Conservation (phyloP, 2,329 filamentous ascomycete species). For the Madurella mycetomatis region DNA sequence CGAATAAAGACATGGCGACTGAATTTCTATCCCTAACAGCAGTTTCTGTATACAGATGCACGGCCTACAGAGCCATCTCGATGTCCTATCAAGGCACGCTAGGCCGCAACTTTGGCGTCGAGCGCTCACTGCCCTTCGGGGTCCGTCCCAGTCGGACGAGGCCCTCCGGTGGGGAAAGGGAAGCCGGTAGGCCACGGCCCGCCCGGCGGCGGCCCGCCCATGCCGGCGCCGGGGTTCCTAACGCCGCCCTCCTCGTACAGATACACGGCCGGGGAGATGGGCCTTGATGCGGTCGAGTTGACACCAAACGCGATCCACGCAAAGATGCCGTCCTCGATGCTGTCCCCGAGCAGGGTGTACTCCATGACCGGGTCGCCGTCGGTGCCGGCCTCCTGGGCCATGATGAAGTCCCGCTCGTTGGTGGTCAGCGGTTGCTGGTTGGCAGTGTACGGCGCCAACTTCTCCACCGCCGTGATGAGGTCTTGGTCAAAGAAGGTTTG, state of each 20-base stretch:
- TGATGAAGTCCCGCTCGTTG: slow-evolving; percentile 30
- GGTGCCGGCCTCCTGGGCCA: slow-evolving; percentile 26
- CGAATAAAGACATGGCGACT: too few species aligned
- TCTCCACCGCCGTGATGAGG: slow-evolving; percentile 49
- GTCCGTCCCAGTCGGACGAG: too few species aligned
- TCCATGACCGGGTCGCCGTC: slow-evolving; percentile 39
- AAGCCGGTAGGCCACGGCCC: background rate
- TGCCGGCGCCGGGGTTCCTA: slow-evolving; percentile 20
- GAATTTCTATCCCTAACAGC: too few species aligned
- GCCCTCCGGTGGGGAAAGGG: too few species aligned
- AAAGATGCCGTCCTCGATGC: slow-evolving; percentile 48
- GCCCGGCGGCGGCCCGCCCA: background rate
- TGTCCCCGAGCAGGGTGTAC: slow-evolving; percentile 54
- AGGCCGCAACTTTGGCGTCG: too few species aligned
- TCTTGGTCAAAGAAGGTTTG: slow-evolving; percentile 62
- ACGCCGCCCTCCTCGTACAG: slow-evolving; percentile 33
- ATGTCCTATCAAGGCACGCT: too few species aligned
- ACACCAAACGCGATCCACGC: slow-evolving; percentile 53
- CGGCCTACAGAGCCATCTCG: too few species aligned
- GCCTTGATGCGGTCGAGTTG: slow-evolving; percentile 30
- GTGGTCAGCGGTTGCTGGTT: slow-evolving; percentile 44
- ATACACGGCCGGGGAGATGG: slow-evolving; percentile 32
- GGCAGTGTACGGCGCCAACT: slow-evolving; percentile 40
- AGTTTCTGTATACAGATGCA: too few species aligned
- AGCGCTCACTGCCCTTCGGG: too few species aligned